A percentile compares a stretch with the other conserved stretches of the same genome.
These are phyloP conservation scores for Cymbopogon flexuosus DNA, from an alignment of 202 grass and related monocot species.

Conservation along the genomic window DNA sequence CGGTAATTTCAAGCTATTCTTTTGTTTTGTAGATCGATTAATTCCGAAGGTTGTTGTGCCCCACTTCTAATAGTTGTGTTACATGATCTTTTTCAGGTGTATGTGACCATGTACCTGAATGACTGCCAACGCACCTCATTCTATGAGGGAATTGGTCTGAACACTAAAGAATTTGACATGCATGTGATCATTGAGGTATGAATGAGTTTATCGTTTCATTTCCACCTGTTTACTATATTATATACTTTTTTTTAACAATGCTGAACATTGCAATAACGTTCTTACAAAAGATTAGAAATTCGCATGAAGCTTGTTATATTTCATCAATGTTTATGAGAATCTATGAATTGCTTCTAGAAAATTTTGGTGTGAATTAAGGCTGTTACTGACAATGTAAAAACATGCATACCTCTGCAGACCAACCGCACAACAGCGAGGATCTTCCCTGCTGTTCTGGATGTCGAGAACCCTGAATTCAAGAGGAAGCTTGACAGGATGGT, in stretches of 20 bases:
- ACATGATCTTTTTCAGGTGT: conserved; percentile 52
- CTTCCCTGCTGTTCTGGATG: conserved; percentile 85
- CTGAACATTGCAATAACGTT: conserved; percentile 10
- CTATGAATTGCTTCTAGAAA: not conserved
- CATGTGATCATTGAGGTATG: conserved; percentile 96
- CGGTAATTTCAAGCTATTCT: conserved; percentile 44
- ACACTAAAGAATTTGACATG: conserved; percentile 98
- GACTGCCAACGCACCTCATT: conserved; percentile 81
- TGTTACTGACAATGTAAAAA: not conserved
- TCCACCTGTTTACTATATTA: not conserved
- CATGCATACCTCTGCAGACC: conserved; percentile 53
- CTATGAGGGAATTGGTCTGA: conserved; percentile 83
- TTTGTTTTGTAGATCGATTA: conserved; percentile 1
- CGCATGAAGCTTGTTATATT: not conserved
- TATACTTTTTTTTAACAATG: not conserved
- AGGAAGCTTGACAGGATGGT: conserved; percentile 92
- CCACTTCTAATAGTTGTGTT: conserved; percentile 14
- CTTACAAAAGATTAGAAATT: not conserved
- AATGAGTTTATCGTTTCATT: not conserved
- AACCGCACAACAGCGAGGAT: conserved; percentile 92
- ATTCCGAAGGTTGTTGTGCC: not conserved
- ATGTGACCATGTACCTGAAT: conserved; percentile 99
- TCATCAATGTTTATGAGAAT: conserved; percentile 8
- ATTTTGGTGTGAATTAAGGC: not conserved
- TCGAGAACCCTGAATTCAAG: conserved; percentile 96